Base-by-base conservation (phyloP, 352 stramenopile species). In the Pythium grandisporangium region DNA sequence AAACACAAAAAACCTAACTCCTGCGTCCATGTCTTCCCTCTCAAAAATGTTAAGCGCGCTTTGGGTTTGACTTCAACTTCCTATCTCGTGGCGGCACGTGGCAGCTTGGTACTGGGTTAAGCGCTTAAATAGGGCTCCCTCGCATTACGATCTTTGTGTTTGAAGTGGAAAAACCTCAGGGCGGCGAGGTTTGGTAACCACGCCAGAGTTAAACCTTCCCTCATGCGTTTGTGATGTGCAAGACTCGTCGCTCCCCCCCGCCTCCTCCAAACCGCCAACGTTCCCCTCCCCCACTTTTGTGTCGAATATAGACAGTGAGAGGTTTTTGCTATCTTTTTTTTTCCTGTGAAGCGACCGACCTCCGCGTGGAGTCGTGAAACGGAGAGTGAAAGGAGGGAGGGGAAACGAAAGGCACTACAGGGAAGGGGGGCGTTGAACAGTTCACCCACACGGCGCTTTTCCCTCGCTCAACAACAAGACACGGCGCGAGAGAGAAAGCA, bases 361-460 rank as follows among this genome's bases (percentile, higher is more conserved):
- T 53, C 74, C n/a, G n/a, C n/a, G n/a, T n/a, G n/a, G n/a, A 87
- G 66, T 82, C 70, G 70, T 79, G 70, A 87, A 84, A 81, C 70
- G 59, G 71, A 67, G 53, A 55, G 53, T 33, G 37, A 37, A 37
- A 29, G 30, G 35, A 72, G 57, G 48, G 60, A 63, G 57, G 58
- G 62, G 48, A 51, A 71, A 50, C 42, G 42, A 42, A n/a, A 21
- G 14, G 19, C 23, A 37, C 11, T 17, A 53, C 19, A 29, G 26
- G 26, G 40, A n/a, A 34, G 39, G 37, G 23, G 13, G 29, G n/a
- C 25, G 25, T 23, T n/a, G n/a, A 22, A 17, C 25, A 34, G 22
- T 41, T 30, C 22, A 10, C 12, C 40, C 26, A 33, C 37, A 12
- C 27, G 37, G 24, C 38, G 30, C 29, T 14, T 14, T 32, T 32